Percentiles rank a stretch among this genome's conserved stretches.
Conservation (phyloP, 1,139 yeast species). For the Williopsis jadinii region DNA sequence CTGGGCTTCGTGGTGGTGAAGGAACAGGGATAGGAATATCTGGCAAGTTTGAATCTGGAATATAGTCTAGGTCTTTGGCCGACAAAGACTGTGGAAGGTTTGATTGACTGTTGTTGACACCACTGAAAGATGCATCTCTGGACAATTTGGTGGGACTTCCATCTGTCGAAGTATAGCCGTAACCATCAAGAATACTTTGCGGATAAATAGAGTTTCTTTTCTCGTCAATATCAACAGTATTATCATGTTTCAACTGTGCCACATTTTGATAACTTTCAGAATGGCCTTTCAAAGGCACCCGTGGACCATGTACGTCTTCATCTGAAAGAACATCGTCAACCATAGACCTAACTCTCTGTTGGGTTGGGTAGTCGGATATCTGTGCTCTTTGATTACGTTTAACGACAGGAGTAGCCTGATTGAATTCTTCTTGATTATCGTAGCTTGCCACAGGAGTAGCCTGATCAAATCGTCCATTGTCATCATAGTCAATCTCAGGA, state of each 20-base stretch:
- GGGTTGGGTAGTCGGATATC: background rate
- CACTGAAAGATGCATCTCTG: too few relatives aligned
- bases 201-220: conserved; percentile 14
- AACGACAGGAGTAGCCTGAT: background rate
- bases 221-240: background rate
- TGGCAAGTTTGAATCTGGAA: conserved; percentile 14
- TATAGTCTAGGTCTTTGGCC: conserved; percentile 12
- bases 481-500: background rate
- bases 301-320: background rate
- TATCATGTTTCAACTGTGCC: background rate
- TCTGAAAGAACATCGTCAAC: conserved; percentile 6
- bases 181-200: conserved; percentile 20
- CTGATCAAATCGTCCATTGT: too few relatives aligned
- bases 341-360: conserved; percentile 4
- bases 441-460: too few relatives aligned
- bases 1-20: conserved; percentile 15
- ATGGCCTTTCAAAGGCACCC: background rate
- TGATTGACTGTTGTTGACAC: too few relatives aligned
- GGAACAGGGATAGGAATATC: conserved; percentile 15
- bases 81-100: conserved; percentile 5
- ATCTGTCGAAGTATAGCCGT: conserved; percentile 11
- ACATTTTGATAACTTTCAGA: background rate
- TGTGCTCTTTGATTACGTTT: conserved; percentile 7
- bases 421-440: background rate
- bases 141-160: conserved; percentile 5